Evolutionary conservation across 1,284 basidiomycete genomes (phyloP).

Genomic region (Flammula alnicola): DNA sequence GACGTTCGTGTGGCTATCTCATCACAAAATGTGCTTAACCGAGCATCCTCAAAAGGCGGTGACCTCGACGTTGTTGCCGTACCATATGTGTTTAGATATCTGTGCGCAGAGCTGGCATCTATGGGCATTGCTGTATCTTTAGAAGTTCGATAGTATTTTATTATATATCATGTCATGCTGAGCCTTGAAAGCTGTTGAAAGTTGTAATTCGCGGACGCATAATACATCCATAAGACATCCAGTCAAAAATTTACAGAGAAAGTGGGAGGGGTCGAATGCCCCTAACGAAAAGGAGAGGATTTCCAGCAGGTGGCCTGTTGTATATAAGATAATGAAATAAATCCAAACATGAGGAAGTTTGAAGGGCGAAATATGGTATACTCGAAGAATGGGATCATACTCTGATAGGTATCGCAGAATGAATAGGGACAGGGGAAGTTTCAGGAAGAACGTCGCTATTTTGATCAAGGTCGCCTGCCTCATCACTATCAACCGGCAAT

Average conservation of each 20-base stretch:
- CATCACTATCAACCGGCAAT: conserved; percentile 13
- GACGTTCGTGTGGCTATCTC: conserved; percentile 69
- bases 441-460: conserved; percentile 8
- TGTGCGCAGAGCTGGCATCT: conserved; percentile 83
- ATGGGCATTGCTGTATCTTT: conserved; percentile 88
- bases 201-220: too few relatives aligned
- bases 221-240: background rate
- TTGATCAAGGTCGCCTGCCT: conserved; percentile 3
- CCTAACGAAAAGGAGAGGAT: conserved; percentile 9
- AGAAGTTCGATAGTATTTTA: conserved; percentile 53
- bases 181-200: too few relatives aligned
- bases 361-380: conserved; percentile 22
- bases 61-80: conserved; percentile 94
- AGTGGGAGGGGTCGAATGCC: conserved; percentile 11
- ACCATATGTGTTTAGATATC: conserved; percentile 93
- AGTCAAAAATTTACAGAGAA: conserved; percentile 14
- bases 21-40: conserved; percentile 65
- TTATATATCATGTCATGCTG: too few relatives aligned
- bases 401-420: conserved; percentile 15
- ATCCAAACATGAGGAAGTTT: conserved; percentile 15
- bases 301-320: conserved; percentile 8
- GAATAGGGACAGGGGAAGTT: conserved; percentile 11
- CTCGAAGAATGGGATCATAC: conserved; percentile 16
- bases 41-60: conserved; percentile 65
- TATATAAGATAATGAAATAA: conserved; percentile 20